These are phyloP conservation scores for Pterocarpus macrocarpus DNA, from an alignment of 306 rosid species.

Conservation along the genomic window DNA sequence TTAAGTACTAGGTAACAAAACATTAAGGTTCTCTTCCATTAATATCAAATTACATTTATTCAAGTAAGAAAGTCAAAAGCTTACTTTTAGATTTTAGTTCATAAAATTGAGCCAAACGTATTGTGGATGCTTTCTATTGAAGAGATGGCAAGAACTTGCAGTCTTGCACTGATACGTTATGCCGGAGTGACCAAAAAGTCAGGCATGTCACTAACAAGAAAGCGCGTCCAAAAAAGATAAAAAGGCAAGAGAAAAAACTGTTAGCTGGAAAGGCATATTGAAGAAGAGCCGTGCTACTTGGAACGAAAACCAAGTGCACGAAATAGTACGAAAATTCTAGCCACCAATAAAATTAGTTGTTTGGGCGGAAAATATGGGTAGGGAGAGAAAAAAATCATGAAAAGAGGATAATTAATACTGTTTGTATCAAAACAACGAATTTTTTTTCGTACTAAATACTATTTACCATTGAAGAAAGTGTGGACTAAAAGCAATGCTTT, in stretches of 20 bases:
- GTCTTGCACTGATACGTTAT: background rate
- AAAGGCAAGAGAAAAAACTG: background rate
- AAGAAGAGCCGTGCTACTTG: too few species aligned
- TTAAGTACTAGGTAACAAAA: background rate
- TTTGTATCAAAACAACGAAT: too few species aligned
- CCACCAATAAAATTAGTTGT: too few species aligned
- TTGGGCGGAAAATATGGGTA: too few species aligned
- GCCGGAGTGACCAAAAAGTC: background rate
- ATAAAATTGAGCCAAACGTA: background rate
- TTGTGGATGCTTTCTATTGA: background rate
- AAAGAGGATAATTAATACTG: too few species aligned
- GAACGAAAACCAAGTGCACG: too few species aligned
- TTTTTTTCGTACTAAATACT: too few species aligned
- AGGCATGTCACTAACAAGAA: conserved; percentile 21
- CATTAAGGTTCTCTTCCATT: background rate
- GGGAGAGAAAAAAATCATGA: too few species aligned
- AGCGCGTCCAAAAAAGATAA: conserved; percentile 14
- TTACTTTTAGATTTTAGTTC: conserved; percentile 9
- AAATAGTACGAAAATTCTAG: too few species aligned
- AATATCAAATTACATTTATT: background rate
- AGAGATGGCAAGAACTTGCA: background rate
- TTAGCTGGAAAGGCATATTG: background rate
- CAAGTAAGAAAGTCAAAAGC: conserved; percentile 32
- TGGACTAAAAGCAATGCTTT: conserved; percentile 20
- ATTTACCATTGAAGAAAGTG: too few species aligned